Percentiles rank a stretch among this genome's conserved stretches.
phyloP scores from a whole-genome alignment of 2,329 filamentous ascomycete species.

The Alternaria incomplexa region DNA sequence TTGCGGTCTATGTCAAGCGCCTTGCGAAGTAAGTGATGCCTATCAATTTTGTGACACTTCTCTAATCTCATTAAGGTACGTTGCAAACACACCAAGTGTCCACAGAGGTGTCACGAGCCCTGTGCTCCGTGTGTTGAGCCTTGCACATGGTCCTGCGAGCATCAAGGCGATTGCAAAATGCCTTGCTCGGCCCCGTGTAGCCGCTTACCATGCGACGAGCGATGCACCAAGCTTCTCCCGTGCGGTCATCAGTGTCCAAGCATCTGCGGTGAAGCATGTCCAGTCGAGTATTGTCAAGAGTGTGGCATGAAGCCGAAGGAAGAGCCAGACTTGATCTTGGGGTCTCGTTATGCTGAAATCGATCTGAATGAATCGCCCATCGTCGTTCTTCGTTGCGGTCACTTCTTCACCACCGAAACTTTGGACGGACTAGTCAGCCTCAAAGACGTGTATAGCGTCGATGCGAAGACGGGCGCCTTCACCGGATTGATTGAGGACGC shows the following conservation, averaged over 20 bases:
- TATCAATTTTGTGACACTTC: not conserved
- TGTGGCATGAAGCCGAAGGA: slow-evolving; percentile 27
- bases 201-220: slow-evolving; percentile 36
- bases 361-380: slow-evolving; percentile 37
- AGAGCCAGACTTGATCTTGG: slow-evolving; percentile 34
- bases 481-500: slow-evolving; percentile 32
- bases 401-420: slow-evolving; percentile 41
- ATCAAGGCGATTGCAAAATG: slow-evolving; percentile 42
- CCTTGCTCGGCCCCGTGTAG: slow-evolving; percentile 45
- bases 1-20: slow-evolving; percentile 29
- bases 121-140: slow-evolving; percentile 42
- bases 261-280: slow-evolving; percentile 40
- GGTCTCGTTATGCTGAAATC: slow-evolving; percentile 31
- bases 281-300: slow-evolving; percentile 25
- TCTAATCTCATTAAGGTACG: slow-evolving; percentile 21
- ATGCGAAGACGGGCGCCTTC: slow-evolving; percentile 22
- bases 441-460: slow-evolving; percentile 27
- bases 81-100: slow-evolving; percentile 38
- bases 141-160: slow-evolving; percentile 45
- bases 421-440: slow-evolving; percentile 39
- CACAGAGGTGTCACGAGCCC: slow-evolving; percentile 36
- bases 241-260: slow-evolving; percentile 44
- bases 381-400: slow-evolving; percentile 34
- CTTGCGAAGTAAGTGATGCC: slow-evolving; percentile 29
- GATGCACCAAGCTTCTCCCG: slow-evolving; percentile 31